Percentiles rank a stretch among this genome's conserved stretches.
Evolutionary conservation across 352 stramenopile genomes (phyloP).

Genomic region (Albugo candida): DNA sequence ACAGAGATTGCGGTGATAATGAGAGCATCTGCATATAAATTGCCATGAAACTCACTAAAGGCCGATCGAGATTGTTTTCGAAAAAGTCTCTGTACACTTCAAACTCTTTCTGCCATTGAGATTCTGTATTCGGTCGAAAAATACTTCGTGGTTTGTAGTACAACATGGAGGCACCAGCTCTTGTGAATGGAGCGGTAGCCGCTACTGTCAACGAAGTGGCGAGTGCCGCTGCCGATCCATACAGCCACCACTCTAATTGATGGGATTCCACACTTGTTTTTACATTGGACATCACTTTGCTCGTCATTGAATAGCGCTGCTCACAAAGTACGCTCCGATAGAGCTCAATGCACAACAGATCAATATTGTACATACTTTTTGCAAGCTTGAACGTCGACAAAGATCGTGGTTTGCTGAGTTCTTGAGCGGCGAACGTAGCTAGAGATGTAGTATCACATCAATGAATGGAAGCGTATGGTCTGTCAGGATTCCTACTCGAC

Average conservation of each 20-base stretch:
- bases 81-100: slow-evolving; percentile 88
- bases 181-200: slow-evolving; percentile 87
- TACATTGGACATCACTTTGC: too few relatives aligned
- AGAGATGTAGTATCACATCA: too few relatives aligned
- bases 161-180: slow-evolving; percentile 85
- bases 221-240: slow-evolving; percentile 79
- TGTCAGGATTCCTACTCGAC: too few relatives aligned
- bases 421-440: too few relatives aligned
- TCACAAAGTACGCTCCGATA: too few relatives aligned
- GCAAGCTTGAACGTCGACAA: too few relatives aligned
- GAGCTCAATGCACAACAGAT: too few relatives aligned
- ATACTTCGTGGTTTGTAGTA: slow-evolving; percentile 86
- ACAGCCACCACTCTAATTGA: slow-evolving; percentile 67
- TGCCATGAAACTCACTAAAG: not conserved
- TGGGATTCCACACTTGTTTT: too few relatives aligned
- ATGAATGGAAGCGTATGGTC: too few relatives aligned
- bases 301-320: too few relatives aligned
- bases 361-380: too few relatives aligned
- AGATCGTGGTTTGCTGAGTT: too few relatives aligned
- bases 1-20: not conserved
- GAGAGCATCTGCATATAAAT: not conserved
- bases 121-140: slow-evolving; percentile 56
- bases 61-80: slow-evolving; percentile 74
- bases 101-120: slow-evolving; percentile 89
- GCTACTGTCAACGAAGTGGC: slow-evolving; percentile 92